Evolutionary conservation across 176 grass and related monocot genomes (phyloP).

Genomic region (Oropetium thomaeum): DNA sequence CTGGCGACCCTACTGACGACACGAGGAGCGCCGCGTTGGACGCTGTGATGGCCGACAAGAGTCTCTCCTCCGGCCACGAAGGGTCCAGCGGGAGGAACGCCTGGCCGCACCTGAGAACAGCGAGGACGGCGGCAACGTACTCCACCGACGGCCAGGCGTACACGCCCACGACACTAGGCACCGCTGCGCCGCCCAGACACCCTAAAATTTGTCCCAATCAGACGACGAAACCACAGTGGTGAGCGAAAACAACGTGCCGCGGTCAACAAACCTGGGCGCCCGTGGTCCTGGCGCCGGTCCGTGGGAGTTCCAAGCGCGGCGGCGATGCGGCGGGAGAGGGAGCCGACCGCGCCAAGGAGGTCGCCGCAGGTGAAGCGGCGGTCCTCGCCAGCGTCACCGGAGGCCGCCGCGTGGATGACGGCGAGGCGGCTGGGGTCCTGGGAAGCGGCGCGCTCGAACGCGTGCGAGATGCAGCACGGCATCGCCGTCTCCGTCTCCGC

Average conservation of each 20-base stretch:
- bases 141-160: slow-evolving; percentile 61
- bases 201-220: slow-evolving; percentile 15
- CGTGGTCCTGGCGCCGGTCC: not conserved
- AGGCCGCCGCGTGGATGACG: slow-evolving; percentile 34
- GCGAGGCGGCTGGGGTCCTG: slow-evolving; percentile 18
- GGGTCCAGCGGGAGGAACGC: slow-evolving; percentile 89
- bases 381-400: slow-evolving; percentile 6
- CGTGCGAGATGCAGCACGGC: slow-evolving; percentile 75
- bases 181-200: not conserved
- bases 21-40: slow-evolving; percentile 50
- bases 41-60: slow-evolving; percentile 43
- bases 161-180: slow-evolving; percentile 53
- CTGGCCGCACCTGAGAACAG: slow-evolving; percentile 64
- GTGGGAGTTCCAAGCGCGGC: slow-evolving; percentile 22
- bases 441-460: slow-evolving; percentile 44
- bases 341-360: slow-evolving; percentile 41
- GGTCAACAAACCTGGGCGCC: slow-evolving; percentile 6
- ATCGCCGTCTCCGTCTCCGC: slow-evolving; percentile 23
- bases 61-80: slow-evolving; percentile 66
- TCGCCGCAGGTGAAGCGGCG: slow-evolving; percentile 47
- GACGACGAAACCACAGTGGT: not conserved
- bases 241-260: not conserved
- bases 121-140: slow-evolving; percentile 60
- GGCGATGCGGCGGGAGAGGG: slow-evolving; percentile 47
- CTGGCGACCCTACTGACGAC: not conserved